phyloP scores from a whole-genome alignment of 176 grass and related monocot species.

The Eragrostis nindensis region DNA sequence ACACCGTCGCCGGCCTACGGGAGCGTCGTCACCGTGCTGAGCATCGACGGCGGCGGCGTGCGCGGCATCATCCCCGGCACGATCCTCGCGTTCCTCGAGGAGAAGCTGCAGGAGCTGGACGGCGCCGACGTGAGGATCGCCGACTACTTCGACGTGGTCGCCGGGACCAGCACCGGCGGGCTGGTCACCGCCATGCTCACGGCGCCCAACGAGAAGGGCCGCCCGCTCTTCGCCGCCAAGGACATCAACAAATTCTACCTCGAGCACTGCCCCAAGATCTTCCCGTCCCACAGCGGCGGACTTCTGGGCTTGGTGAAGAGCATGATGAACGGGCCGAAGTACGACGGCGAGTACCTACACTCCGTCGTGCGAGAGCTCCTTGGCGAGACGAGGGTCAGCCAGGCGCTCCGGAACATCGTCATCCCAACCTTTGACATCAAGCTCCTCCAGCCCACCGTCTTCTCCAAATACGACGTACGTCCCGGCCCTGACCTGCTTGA shows the following conservation, averaged over 20 bases:
- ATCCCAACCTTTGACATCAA: constrained; percentile 70
- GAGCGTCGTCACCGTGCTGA: constrained; percentile 44
- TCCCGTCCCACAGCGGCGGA: constrained; percentile 11
- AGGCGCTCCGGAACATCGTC: constrained; percentile 40
- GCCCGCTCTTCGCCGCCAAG: constrained; percentile 49
- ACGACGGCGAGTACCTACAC: constrained; percentile 48
- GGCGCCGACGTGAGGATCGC: constrained; percentile 16
- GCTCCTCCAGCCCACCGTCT: constrained; percentile 52
- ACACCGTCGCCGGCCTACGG: constrained; percentile 17
- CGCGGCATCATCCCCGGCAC: constrained; percentile 60
- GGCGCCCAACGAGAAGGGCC: background rate
- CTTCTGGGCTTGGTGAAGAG: background rate
- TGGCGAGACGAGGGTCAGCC: constrained; percentile 11
- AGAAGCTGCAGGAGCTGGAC: constrained; percentile 50
- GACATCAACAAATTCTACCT: constrained; percentile 55
- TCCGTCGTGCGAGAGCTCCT: constrained; percentile 29
- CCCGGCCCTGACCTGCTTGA: too few species aligned
- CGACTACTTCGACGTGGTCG: constrained; percentile 81
- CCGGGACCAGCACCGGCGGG: constrained; percentile 68
- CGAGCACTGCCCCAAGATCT: constrained; percentile 52
- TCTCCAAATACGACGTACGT: constrained; percentile 45
- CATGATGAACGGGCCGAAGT: constrained; percentile 7
- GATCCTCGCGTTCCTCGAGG: constrained; percentile 55
- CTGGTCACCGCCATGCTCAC: constrained; percentile 57
- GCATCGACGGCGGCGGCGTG: constrained; percentile 56